Percentiles rank a stretch among this genome's conserved stretches.
These are phyloP conservation scores for Hsuehochloa calcarea DNA, from an alignment of 176 grass and related monocot genomes.

Conservation along the genomic window DNA sequence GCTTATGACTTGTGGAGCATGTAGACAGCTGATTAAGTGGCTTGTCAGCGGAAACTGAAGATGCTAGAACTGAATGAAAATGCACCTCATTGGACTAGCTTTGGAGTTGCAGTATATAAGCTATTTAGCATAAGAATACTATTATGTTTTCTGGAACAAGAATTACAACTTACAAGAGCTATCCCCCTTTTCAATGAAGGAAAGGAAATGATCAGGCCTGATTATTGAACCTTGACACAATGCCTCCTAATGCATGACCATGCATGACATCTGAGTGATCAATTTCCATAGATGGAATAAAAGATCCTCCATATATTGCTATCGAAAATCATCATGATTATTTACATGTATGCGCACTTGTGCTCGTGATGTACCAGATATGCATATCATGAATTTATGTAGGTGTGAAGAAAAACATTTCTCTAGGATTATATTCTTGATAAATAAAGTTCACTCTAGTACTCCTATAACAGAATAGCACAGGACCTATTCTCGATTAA, in stretches of 20 bases:
- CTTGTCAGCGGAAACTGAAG: background rate
- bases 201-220: background rate
- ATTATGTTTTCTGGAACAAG: background rate
- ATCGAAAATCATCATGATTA: background rate
- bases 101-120: background rate
- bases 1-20: slow-evolving; percentile 8
- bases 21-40: background rate
- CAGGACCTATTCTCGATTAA: too few relatives aligned
- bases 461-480: background rate
- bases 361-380: background rate
- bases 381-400: slow-evolving; percentile 10
- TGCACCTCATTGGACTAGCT: background rate
- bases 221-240: background rate
- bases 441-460: background rate
- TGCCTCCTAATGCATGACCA: background rate
- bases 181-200: background rate
- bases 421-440: slow-evolving; percentile 12
- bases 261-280: background rate
- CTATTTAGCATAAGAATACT: background rate
- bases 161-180: slow-evolving; percentile 28
- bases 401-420: background rate
- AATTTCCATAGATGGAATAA: background rate
- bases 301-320: background rate
- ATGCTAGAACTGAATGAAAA: slow-evolving; percentile 18
- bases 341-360: background rate